Evolutionary conservation across 495 filamentous ascomycete species (phyloP).

Genomic region (Margaritispora aquatica): DNA sequence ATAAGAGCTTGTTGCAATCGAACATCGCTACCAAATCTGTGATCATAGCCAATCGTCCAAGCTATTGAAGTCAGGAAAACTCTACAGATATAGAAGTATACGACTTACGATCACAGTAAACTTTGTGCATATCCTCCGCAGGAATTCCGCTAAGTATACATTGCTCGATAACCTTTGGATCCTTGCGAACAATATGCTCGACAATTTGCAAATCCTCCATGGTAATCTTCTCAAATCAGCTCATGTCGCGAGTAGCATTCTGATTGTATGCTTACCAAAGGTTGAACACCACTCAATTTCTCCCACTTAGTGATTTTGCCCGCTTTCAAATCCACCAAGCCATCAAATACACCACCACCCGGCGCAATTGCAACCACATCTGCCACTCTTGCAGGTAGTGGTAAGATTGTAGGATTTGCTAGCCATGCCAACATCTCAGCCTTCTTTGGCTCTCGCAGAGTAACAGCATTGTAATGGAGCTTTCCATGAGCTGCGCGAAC

Average conservation of each 20-base stretch:
- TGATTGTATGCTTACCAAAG: conserved; percentile 48
- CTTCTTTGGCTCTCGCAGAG: conserved; percentile 85
- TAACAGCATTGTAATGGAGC: conserved; percentile 83
- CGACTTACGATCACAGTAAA: conserved; percentile 55
- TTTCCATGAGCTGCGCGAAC: conserved; percentile 64
- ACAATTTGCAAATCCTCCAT: conserved; percentile 92
- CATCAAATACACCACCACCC: conserved; percentile 79
- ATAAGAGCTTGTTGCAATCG: conserved; percentile 90
- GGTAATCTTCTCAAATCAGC: conserved; percentile 76
- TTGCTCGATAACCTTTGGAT: conserved; percentile 89
- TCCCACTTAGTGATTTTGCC: conserved; percentile 72
- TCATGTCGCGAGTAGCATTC: background rate
- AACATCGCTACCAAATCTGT: conserved; percentile 74
- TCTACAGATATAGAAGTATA: background rate
- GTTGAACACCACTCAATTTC: conserved; percentile 72
- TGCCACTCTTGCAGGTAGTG: conserved; percentile 65
- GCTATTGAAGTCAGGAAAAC: conserved; percentile 38
- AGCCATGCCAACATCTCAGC: conserved; percentile 83
- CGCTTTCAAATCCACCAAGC: conserved; percentile 68
- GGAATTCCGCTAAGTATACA: conserved; percentile 84
- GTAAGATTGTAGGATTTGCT: conserved; percentile 48
- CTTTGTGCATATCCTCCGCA: conserved; percentile 55
- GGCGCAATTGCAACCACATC: conserved; percentile 84
- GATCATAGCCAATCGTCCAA: conserved; percentile 95
- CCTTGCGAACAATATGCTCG: conserved; percentile 71